Percentiles rank a stretch among this genome's conserved stretches.
These are phyloP conservation scores for Pythium oligandrum DNA, from an alignment of 352 stramenopile genomes.

Conservation along the genomic window DNA sequence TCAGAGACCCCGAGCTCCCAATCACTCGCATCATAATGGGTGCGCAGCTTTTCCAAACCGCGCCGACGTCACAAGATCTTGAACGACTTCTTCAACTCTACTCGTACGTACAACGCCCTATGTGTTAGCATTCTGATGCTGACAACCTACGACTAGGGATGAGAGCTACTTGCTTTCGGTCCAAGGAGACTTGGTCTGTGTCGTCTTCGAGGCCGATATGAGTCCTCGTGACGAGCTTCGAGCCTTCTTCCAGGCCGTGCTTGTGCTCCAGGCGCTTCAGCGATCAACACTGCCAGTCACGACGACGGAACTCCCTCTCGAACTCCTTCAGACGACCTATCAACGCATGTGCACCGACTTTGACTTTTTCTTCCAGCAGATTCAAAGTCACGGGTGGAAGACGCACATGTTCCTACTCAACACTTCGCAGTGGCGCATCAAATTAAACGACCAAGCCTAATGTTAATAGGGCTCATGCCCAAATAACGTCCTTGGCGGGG, in stretches of 20 bases:
- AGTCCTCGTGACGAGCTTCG: slow-evolving; percentile 62
- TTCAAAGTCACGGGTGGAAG: slow-evolving; percentile 58
- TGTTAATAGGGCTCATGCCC: background rate
- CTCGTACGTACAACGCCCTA: slow-evolving; percentile 16
- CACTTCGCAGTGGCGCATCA: slow-evolving; percentile 59
- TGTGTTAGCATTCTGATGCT: slow-evolving; percentile 1
- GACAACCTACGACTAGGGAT: slow-evolving; percentile 24
- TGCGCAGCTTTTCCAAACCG: slow-evolving; percentile 38
- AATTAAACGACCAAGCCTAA: slow-evolving; percentile 39
- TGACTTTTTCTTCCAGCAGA: slow-evolving; percentile 53
- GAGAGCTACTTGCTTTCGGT: slow-evolving; percentile 56
- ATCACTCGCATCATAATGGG: slow-evolving; percentile 55
- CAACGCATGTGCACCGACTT: slow-evolving; percentile 50
- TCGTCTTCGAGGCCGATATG: slow-evolving; percentile 49
- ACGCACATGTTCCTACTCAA: slow-evolving; percentile 74
- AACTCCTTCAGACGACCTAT: slow-evolving; percentile 42
- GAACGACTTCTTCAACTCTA: slow-evolving; percentile 51
- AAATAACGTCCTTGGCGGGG: background rate
- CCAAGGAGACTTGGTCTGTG: slow-evolving; percentile 26
- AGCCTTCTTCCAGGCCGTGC: slow-evolving; percentile 63
- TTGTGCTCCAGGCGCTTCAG: slow-evolving; percentile 41
- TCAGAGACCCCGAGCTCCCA: slow-evolving; percentile 40
- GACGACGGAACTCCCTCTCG: slow-evolving; percentile 8
- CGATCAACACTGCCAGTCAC: slow-evolving; percentile 8
- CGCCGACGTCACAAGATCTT: slow-evolving; percentile 31